Conservation (phyloP, 345 rosid species). For the Toxicodendron radicans region DNA sequence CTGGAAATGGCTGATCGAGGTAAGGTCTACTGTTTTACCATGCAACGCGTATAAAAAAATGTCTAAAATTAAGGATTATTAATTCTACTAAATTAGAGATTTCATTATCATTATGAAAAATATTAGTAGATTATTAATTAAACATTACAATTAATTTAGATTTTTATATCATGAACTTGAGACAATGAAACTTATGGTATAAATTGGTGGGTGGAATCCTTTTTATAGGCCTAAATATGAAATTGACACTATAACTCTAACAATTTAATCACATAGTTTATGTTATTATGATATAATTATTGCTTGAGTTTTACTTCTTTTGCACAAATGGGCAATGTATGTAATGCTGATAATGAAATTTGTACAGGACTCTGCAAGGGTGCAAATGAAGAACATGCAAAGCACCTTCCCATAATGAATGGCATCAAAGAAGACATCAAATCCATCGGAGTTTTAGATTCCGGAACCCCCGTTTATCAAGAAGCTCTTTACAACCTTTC, state of each 20-base stretch:
- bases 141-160: too few species aligned
- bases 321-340: constrained; percentile 5
- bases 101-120: too few species aligned
- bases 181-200: too few species aligned
- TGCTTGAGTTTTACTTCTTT: neutral
- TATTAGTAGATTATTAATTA: too few species aligned
- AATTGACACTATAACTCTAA: too few species aligned
- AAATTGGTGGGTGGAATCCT: too few species aligned
- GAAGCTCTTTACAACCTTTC: constrained; percentile 54
- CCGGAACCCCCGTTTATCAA: constrained; percentile 39
- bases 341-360: neutral
- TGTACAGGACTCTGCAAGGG: constrained; percentile 58
- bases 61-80: neutral
- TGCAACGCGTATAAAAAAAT: neutral
- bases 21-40: constrained; percentile 9
- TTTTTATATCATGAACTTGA: too few species aligned
- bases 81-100: too few species aligned
- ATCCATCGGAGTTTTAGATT: constrained; percentile 55
- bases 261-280: too few species aligned
- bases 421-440: constrained; percentile 75
- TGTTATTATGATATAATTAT: too few species aligned
- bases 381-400: constrained; percentile 65
- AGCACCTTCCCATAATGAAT: constrained; percentile 71
- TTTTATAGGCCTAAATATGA: too few species aligned
- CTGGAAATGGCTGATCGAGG: constrained; percentile 69